Base-by-base conservation (phyloP, 192 early-diverging fungal genomes). In the Coemansia guatemalensis region DNA sequence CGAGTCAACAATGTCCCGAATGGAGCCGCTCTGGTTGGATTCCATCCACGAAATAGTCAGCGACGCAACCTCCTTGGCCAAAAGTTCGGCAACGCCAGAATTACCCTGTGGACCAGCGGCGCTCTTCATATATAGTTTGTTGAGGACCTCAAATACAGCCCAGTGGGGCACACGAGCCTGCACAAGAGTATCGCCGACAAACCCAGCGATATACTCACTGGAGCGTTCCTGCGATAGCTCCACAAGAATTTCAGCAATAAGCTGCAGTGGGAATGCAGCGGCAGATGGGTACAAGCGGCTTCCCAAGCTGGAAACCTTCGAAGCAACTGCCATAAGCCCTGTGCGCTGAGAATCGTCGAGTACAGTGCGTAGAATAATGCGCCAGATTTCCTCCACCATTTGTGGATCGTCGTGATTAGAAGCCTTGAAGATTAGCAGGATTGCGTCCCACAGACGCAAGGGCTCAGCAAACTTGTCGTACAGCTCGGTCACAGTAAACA, bases 391-490 rank as follows among this genome's bases (percentile, higher is more conserved):
- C 26, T 60, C 30, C 11, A 81, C 78, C 63, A 72, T 50, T 22
- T 49, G 21, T 5, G 64, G 25, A 27, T 86, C 84, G 33, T 83
- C 76, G 51, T 84, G 78, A 62, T 83, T 84, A 8, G 86, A 82
- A 8, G 68, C 75, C 59, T 86, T 83, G 70, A 86, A 75, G 8
- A 88, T 86, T 14, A 82, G 62, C 48, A 88, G 64, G 53, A 74
- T 72, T 9, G 80, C 74, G 53, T 85, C 84, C 59, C 69, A 75
- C 60, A 88, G 57, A 3, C 64, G 32, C 54, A 83, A 58, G 6
- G 78, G 83, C 67, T 78, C 62, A 8, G 86, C 81, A 71, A 83
- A 88, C 62, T 71, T 48, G 27, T 80, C 69, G 65, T 83, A 88
- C 14, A 88, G 68, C 65, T 78, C 75, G 3, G 70, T 65, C 1